phyloP scores from a whole-genome alignment of 2,329 filamentous ascomycete genomes.

The Fusarium sp. region DNA sequence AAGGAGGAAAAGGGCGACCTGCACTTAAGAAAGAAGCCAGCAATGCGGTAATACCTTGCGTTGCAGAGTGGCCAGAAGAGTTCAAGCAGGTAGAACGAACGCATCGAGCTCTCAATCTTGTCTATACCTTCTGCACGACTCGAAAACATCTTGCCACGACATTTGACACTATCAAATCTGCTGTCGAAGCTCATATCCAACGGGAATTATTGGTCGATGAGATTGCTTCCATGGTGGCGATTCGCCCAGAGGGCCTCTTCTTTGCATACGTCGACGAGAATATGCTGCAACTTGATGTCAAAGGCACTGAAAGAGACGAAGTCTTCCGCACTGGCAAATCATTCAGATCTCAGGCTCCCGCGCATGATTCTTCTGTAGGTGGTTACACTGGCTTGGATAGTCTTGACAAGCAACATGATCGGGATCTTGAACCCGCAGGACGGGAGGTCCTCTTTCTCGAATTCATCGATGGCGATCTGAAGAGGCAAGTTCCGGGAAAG shows the following conservation, averaged over 20 bases:
- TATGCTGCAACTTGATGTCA: slow-evolving; percentile 82
- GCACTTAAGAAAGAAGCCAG: slow-evolving; percentile 37
- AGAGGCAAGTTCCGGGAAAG: slow-evolving; percentile 78
- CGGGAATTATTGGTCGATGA: slow-evolving; percentile 78
- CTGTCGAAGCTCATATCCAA: slow-evolving; percentile 87
- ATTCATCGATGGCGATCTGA: slow-evolving; percentile 91
- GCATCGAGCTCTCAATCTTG: slow-evolving; percentile 88
- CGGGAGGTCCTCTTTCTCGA: slow-evolving; percentile 89
- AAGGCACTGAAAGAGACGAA: slow-evolving; percentile 74
- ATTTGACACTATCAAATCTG: slow-evolving; percentile 85
- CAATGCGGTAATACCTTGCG: slow-evolving; percentile 45
- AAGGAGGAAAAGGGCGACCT: slow-evolving; percentile 18
- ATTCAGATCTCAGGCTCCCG: slow-evolving; percentile 62
- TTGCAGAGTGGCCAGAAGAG: slow-evolving; percentile 75
- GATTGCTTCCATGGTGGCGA: slow-evolving; percentile 82
- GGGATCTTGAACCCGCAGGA: slow-evolving; percentile 47
- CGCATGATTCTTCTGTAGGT: slow-evolving; percentile 68
- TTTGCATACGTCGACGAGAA: slow-evolving; percentile 90
- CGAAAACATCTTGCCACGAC: slow-evolving; percentile 93
- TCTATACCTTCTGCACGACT: slow-evolving; percentile 95
- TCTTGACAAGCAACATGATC: slow-evolving; percentile 49
- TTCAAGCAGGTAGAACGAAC: slow-evolving; percentile 81
- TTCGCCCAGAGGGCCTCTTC: slow-evolving; percentile 82
- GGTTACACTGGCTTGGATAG: slow-evolving; percentile 64
- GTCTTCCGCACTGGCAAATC: slow-evolving; percentile 65